Percentiles rank a stretch among this genome's conserved stretches.
These are phyloP conservation scores for Tillandsia fasciculata DNA, from an alignment of 176 grass and related monocot genomes.

Conservation along the genomic window DNA sequence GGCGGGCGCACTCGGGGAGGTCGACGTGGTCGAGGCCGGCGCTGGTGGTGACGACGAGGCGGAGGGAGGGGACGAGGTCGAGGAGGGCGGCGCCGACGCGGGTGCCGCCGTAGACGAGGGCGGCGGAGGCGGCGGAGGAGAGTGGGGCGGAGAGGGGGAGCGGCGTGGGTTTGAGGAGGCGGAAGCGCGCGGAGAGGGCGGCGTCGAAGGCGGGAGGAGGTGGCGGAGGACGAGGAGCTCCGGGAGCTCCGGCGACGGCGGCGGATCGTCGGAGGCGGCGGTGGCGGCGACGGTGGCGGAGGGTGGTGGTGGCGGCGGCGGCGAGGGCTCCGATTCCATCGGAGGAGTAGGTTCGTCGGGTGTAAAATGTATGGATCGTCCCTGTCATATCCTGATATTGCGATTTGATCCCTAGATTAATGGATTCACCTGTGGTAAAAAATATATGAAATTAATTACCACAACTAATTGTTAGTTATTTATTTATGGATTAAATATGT, in stretches of 20 bases:
- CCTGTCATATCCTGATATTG: too few relatives aligned
- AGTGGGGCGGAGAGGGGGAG: conserved; percentile 14
- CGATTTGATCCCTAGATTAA: too few relatives aligned
- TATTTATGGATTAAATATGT: too few relatives aligned
- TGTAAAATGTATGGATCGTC: too few relatives aligned
- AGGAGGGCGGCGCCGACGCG: conserved; percentile 10
- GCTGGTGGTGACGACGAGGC: conserved; percentile 18
- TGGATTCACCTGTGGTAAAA: too few relatives aligned
- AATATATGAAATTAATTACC: too few relatives aligned
- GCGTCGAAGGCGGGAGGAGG: background rate
- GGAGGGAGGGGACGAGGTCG: conserved; percentile 10
- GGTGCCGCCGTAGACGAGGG: conserved; percentile 10
- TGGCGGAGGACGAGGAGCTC: conserved; percentile 18
- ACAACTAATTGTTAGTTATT: too few relatives aligned
- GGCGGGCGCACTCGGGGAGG: conserved; percentile 18
- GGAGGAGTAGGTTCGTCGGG: too few relatives aligned
- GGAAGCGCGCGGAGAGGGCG: conserved; percentile 17
- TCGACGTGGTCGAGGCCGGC: conserved; percentile 28
- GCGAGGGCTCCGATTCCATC: background rate
- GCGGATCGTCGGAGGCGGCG: background rate
- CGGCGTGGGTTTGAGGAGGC: conserved; percentile 13
- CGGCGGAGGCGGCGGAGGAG: conserved; percentile 1
- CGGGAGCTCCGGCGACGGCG: background rate
- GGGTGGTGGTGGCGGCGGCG: background rate
- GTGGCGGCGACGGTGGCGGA: conserved; percentile 4